phyloP scores from a whole-genome alignment of 2,329 filamentous ascomycete genomes.

The Aspergillus fijiensis region DNA sequence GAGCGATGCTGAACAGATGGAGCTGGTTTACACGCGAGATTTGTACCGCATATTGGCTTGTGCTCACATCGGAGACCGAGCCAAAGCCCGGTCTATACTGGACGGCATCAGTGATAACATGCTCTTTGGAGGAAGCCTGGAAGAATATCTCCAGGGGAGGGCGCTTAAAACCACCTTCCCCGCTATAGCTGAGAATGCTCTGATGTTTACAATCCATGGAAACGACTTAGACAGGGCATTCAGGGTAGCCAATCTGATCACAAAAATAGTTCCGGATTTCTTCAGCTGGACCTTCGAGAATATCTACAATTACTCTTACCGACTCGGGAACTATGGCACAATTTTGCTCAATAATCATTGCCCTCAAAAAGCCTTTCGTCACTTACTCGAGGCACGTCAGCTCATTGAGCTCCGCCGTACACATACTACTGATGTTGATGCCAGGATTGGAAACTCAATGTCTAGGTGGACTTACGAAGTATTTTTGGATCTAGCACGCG shows the following conservation, averaged over 20 bases:
- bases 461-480: constrained; percentile 14
- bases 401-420: constrained; percentile 18
- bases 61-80: constrained; percentile 17
- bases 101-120: constrained; percentile 9
- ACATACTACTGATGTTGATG: constrained; percentile 23
- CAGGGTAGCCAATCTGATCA: neutral
- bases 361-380: constrained; percentile 16
- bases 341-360: constrained; percentile 15
- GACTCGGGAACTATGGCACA: constrained; percentile 15
- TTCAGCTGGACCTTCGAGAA: constrained; percentile 14
- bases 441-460: constrained; percentile 16
- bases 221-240: constrained; percentile 18
- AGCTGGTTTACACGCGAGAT: neutral
- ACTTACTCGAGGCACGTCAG: constrained; percentile 19
- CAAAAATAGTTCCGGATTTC: constrained; percentile 1
- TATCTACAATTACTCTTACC: constrained; percentile 13
- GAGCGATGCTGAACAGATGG: constrained; percentile 4
- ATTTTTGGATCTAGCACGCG: constrained; percentile 20
- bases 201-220: constrained; percentile 14
- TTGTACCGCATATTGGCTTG: constrained; percentile 14
- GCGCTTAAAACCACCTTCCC: constrained; percentile 12
- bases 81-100: constrained; percentile 16
- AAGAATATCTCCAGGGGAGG: constrained; percentile 3
- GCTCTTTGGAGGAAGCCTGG: neutral
- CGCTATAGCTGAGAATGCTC: constrained; percentile 17